Evolutionary conservation across 192 early-diverging fungal species (phyloP).

Genomic region (Coemansia sp.): DNA sequence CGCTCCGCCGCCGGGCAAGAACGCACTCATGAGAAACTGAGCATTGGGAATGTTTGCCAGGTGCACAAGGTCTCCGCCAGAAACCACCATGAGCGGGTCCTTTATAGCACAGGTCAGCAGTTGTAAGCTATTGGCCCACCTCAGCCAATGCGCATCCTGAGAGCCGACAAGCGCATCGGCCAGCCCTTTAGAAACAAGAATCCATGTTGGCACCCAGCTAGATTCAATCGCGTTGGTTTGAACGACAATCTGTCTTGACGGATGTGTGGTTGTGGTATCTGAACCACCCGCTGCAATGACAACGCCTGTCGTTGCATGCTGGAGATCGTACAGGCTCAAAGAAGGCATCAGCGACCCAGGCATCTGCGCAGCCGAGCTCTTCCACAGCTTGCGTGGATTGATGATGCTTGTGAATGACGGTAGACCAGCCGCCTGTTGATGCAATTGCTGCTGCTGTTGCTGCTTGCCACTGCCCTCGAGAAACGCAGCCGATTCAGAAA

Average conservation of each 20-base stretch:
- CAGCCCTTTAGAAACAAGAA: slow-evolving; percentile 14
- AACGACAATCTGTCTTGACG: neutral
- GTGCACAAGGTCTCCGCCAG: neutral
- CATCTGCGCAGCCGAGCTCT: slow-evolving; percentile 14
- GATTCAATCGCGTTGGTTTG: slow-evolving; percentile 14
- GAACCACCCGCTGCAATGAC: neutral
- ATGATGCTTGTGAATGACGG: slow-evolving; percentile 52
- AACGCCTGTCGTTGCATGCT: slow-evolving; percentile 2
- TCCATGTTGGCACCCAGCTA: slow-evolving; percentile 38
- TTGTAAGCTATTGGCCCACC: slow-evolving; percentile 11
- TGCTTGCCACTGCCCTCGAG: neutral
- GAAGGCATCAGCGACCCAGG: slow-evolving; percentile 32
- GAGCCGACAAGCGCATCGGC: slow-evolving; percentile 18
- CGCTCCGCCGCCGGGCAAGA: neutral
- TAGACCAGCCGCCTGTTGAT: neutral
- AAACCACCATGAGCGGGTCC: neutral
- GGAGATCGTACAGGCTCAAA: slow-evolving; percentile 25
- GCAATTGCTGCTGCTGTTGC: neutral
- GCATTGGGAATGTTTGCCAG: slow-evolving; percentile 1
- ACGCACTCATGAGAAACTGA: neutral
- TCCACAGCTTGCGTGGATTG: slow-evolving; percentile 19
- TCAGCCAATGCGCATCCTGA: neutral
- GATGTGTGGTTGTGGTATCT: neutral
- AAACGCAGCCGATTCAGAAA: neutral
- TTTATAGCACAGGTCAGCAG: neutral